phyloP scores from a whole-genome alignment of 805 yeast genomes.

The Hanseniaspora clermontiae region DNA sequence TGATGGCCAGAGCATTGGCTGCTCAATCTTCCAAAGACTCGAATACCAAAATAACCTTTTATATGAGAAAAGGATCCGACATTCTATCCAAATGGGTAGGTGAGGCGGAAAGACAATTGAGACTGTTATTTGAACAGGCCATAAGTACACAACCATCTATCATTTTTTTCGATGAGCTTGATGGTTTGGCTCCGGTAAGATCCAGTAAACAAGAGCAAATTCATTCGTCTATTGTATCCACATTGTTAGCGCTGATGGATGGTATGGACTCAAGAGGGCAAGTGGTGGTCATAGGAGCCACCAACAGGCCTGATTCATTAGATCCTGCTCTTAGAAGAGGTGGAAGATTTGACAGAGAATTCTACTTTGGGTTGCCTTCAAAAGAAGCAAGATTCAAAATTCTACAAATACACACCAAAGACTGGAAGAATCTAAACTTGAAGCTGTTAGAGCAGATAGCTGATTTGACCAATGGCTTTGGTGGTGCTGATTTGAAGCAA shows the following conservation, averaged over 20 bases:
- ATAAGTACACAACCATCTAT: constrained; percentile 90
- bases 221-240: constrained; percentile 93
- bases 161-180: constrained; percentile 94
- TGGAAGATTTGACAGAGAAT: constrained; percentile 93
- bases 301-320: constrained; percentile 94
- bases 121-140: constrained; percentile 89
- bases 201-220: constrained; percentile 96
- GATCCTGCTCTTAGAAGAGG: constrained; percentile 96
- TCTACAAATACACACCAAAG: constrained; percentile 69
- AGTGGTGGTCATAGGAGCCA: constrained; percentile 95
- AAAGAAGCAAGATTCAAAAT: constrained; percentile 65
- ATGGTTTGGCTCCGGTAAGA: constrained; percentile 95
- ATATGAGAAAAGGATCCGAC: constrained; percentile 98
- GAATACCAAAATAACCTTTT: constrained; percentile 77
- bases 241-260: constrained; percentile 90
- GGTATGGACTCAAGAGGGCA: constrained; percentile 99
- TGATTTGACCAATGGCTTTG: constrained; percentile 80
- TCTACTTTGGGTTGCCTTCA: constrained; percentile 90
- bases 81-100: constrained; percentile 97
- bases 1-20: constrained; percentile 95
- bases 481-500: constrained; percentile 94
- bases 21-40: constrained; percentile 75
- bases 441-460: constrained; percentile 58
- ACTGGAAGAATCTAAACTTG: constrained; percentile 64
- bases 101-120: constrained; percentile 89